These are phyloP conservation scores for Fagopyrum homotropicum DNA, from an alignment of 148 eudicot genomes.

Conservation along the genomic window DNA sequence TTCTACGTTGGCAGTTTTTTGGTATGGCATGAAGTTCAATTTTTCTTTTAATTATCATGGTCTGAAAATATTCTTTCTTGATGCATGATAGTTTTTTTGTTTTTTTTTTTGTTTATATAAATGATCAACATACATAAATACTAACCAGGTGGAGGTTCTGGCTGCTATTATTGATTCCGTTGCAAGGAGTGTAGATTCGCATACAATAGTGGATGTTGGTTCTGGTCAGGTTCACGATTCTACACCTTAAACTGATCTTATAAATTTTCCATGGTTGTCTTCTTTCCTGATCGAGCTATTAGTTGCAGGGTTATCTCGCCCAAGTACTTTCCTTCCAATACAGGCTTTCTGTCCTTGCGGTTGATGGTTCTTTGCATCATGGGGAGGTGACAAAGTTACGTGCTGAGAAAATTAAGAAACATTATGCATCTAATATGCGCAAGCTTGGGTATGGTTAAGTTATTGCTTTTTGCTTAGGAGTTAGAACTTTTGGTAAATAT, in stretches of 20 bases:
- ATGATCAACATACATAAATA: neutral
- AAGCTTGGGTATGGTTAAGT: constrained; percentile 53
- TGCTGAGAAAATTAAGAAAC: constrained; percentile 73
- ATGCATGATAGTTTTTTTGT: neutral
- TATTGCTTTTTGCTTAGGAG: neutral
- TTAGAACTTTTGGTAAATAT: neutral
- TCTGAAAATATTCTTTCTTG: neutral
- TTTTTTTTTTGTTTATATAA: neutral
- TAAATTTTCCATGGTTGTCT: neutral
- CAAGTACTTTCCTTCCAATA: constrained; percentile 87
- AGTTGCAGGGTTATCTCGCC: constrained; percentile 74
- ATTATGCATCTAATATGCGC: constrained; percentile 61
- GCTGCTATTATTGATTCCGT: constrained; percentile 57
- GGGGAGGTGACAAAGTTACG: constrained; percentile 72
- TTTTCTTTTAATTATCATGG: too few relatives aligned
- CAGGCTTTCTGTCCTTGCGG: constrained; percentile 66
- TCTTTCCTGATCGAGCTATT: constrained; percentile 18
- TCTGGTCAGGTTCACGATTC: constrained; percentile 75
- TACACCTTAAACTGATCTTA: neutral
- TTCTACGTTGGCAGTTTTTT: neutral
- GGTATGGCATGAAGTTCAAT: neutral
- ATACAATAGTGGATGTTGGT: constrained; percentile 78
- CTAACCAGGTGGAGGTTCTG: constrained; percentile 62
- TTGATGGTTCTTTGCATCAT: constrained; percentile 86
- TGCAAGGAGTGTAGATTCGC: constrained; percentile 44